Evolutionary conservation across 441 rosid genomes (phyloP).

Genomic region (Jatropha multifida): DNA sequence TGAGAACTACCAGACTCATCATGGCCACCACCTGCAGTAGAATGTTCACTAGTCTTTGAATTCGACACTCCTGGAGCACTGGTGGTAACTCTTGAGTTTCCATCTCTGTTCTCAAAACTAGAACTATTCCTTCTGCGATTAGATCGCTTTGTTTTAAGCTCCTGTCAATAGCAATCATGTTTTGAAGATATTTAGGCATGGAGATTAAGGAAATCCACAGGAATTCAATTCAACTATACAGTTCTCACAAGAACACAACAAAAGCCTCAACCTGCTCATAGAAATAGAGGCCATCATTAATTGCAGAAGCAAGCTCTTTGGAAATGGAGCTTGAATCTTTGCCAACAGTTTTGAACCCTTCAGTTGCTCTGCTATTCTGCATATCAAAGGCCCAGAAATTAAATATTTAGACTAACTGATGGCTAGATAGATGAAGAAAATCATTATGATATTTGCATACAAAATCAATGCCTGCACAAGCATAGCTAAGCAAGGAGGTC

Average conservation of each 20-base stretch:
- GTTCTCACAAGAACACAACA: conserved; percentile 13
- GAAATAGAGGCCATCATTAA: conserved; percentile 90
- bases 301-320: conserved; percentile 75
- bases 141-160: conserved; percentile 61
- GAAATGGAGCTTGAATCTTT: conserved; percentile 57
- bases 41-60: conserved; percentile 48
- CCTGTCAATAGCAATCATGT: conserved; percentile 44
- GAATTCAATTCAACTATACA: conserved; percentile 6
- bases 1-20: conserved; percentile 53
- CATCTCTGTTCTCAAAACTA: conserved; percentile 57
- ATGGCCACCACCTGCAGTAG: conserved; percentile 42
- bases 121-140: conserved; percentile 50
- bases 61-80: conserved; percentile 42
- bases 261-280: conserved; percentile 73
- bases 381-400: conserved; percentile 28
- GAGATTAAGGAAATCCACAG: conserved; percentile 6
- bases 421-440: neutral
- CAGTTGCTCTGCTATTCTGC: conserved; percentile 71
- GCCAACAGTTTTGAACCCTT: conserved; percentile 42
- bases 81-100: conserved; percentile 38
- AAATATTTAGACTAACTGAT: neutral
- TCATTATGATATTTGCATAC: neutral
- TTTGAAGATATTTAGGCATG: conserved; percentile 16
- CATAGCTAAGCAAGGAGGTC: neutral
- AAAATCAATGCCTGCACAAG: neutral